Percentiles rank a stretch among this genome's conserved stretches.
These are phyloP conservation scores for Kodamaea kaohsiungensis DNA, from an alignment of 805 yeast genomes.

Conservation along the genomic window DNA sequence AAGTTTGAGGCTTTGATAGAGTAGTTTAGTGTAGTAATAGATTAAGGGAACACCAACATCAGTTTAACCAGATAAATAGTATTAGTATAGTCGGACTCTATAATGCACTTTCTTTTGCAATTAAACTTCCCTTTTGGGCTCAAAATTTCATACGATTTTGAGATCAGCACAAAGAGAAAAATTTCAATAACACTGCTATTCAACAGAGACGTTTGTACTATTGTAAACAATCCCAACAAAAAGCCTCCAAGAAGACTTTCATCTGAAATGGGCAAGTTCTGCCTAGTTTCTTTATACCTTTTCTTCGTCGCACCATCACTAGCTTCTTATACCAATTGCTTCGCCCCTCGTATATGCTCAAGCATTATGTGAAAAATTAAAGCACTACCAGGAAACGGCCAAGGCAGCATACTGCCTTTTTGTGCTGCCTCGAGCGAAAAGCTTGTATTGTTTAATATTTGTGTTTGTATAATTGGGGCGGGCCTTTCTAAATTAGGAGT, in stretches of 20 bases:
- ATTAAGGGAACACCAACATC: too few relatives aligned
- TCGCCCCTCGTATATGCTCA: not conserved
- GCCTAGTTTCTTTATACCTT: not conserved
- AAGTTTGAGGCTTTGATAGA: too few relatives aligned
- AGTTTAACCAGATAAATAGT: too few relatives aligned
- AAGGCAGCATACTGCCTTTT: not conserved
- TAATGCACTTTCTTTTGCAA: not conserved
- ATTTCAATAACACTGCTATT: not conserved
- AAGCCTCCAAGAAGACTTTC: not conserved
- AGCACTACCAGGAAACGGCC: not conserved
- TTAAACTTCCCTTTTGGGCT: constrained; percentile 1
- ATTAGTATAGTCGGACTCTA: not conserved
- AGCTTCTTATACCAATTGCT: not conserved
- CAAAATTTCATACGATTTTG: constrained; percentile 2
- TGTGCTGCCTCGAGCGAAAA: not conserved
- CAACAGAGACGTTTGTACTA: not conserved
- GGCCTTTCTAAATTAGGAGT: not conserved
- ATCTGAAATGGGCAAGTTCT: not conserved
- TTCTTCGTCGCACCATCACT: not conserved
- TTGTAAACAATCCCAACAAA: not conserved
- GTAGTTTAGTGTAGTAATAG: too few relatives aligned
- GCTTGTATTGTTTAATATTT: not conserved
- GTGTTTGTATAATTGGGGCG: not conserved
- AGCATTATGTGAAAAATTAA: not conserved
- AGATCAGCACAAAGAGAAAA: not conserved